Base-by-base conservation (phyloP, 192 early-diverging fungal species). In the Cladochytrium replicatum region DNA sequence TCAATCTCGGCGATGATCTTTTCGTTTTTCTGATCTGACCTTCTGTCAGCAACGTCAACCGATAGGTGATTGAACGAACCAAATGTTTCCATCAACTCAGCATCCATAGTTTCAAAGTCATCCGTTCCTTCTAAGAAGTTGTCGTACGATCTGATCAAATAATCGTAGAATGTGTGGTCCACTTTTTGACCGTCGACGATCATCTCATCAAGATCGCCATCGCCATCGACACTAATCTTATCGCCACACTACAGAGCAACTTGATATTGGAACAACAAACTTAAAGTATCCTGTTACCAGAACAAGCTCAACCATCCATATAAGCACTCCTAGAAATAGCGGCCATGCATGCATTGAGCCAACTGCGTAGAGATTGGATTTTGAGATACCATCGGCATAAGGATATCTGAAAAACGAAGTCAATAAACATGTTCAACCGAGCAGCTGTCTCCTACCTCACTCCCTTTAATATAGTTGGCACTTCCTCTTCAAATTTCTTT, bases 231-330 rank as follows among this genome's bases (percentile, higher is more conserved):
- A 34, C 40, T 43, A 21, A 39, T 49, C 22, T 26, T 32, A 17
- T 45, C 46, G 17, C 34, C 55, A 8, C 39, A 29, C 6, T n/a
- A n/a, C n/a, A n/a, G n/a, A n/a, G n/a, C n/a, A n/a, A n/a, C n/a
- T n/a, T 37, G 17, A 37, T 13, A 13, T 13, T 50, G 43, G 48
- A 51, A 46, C 23, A 43, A 58, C 24, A 63, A 49, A 46, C 57
- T 49, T 13, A 57, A 38, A 3, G 56, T 48, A 26, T 48, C 46
- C 13, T 54, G 54, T n/a, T n/a, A 77, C 77, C 60, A 55, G n/a
- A 32, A 79, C 71, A 17, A 85, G 59, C 55, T 86, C 83, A 1
- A 87, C 78, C 62, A 89, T 67, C 87, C 87, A 89, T 23, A 74
- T 61, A 32, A 89, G 58, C 68, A 78, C 77, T 0, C 74, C 87